These are phyloP conservation scores for Backusella liffmaniae DNA, from an alignment of 192 early-diverging fungal genomes.

Conservation along the genomic window DNA sequence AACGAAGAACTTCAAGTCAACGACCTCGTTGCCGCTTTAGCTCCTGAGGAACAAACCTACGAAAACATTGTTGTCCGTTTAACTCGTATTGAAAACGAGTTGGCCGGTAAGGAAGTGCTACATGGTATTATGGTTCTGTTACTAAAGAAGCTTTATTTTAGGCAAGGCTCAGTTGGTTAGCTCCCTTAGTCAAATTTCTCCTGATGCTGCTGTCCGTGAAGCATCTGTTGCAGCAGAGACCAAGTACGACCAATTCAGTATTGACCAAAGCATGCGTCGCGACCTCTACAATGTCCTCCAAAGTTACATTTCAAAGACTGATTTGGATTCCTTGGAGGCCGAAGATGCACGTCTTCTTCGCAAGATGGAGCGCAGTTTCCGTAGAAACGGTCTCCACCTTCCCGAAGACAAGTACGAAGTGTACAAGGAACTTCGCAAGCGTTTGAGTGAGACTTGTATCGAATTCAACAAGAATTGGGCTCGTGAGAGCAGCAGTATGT, in stretches of 20 bases:
- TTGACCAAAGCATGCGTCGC: slow-evolving; percentile 61
- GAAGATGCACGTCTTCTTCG: slow-evolving; percentile 71
- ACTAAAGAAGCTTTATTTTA: neutral
- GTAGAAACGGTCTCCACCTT: slow-evolving; percentile 72
- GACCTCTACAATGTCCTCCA: slow-evolving; percentile 63
- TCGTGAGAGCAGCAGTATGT: slow-evolving; percentile 58
- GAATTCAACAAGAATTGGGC: slow-evolving; percentile 72
- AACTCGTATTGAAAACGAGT: slow-evolving; percentile 30
- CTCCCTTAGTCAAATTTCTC: slow-evolving; percentile 31
- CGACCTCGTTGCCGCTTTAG: slow-evolving; percentile 33
- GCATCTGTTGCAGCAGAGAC: slow-evolving; percentile 65
- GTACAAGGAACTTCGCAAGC: slow-evolving; percentile 63
- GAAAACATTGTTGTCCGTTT: slow-evolving; percentile 41
- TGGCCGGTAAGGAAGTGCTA: slow-evolving; percentile 11
- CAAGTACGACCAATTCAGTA: slow-evolving; percentile 60
- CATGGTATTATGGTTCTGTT: neutral
- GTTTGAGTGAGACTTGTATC: slow-evolving; percentile 65
- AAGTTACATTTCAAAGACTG: slow-evolving; percentile 47
- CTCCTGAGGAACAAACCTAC: slow-evolving; percentile 35
- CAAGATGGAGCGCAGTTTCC: slow-evolving; percentile 64
- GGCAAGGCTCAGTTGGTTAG: slow-evolving; percentile 14
- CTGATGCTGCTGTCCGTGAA: slow-evolving; percentile 62
- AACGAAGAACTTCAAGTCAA: slow-evolving; percentile 26
- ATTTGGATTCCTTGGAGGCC: slow-evolving; percentile 45
- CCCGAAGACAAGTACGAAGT: slow-evolving; percentile 55